phyloP scores from a whole-genome alignment of 495 filamentous ascomycete genomes.

The Annulohypoxylon bovei region DNA sequence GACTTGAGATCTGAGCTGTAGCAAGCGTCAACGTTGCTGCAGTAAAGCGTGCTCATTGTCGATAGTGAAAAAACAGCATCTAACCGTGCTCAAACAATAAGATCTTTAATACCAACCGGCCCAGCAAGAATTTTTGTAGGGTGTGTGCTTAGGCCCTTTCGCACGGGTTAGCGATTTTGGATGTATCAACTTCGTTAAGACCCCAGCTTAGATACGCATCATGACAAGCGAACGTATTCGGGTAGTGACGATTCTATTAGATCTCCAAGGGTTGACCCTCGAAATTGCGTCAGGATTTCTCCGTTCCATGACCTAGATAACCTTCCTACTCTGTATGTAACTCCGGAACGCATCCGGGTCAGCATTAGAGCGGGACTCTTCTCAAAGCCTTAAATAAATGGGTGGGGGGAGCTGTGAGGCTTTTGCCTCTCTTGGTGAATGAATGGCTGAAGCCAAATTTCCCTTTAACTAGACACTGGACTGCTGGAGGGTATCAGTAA shows the following conservation, averaged over 20 bases:
- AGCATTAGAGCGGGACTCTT: not conserved
- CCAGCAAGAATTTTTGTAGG: not conserved
- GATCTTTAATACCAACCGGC: not conserved
- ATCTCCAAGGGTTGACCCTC: constrained; percentile 7
- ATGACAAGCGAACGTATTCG: not conserved
- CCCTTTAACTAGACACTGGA: not conserved
- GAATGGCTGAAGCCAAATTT: constrained; percentile 15
- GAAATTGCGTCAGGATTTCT: constrained; percentile 27
- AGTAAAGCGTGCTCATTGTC: not conserved
- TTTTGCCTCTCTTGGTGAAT: not conserved
- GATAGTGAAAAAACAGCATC: not conserved
- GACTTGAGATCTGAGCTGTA: constrained; percentile 11
- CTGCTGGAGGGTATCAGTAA: not conserved
- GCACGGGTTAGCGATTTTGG: not conserved
- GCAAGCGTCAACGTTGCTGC: not conserved
- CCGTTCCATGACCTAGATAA: constrained; percentile 7
- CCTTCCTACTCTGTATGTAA: not conserved
- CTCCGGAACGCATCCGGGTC: constrained; percentile 18
- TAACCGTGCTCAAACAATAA: not conserved
- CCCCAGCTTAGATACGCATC: not conserved
- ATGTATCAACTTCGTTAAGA: not conserved
- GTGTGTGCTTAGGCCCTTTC: not conserved
- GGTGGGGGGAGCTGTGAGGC: constrained; percentile 3
- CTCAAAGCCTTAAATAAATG: constrained; percentile 8
- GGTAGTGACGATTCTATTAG: not conserved